Base-by-base conservation (phyloP, 1,139 yeast genomes). In the Yamadazyma sp. region DNA sequence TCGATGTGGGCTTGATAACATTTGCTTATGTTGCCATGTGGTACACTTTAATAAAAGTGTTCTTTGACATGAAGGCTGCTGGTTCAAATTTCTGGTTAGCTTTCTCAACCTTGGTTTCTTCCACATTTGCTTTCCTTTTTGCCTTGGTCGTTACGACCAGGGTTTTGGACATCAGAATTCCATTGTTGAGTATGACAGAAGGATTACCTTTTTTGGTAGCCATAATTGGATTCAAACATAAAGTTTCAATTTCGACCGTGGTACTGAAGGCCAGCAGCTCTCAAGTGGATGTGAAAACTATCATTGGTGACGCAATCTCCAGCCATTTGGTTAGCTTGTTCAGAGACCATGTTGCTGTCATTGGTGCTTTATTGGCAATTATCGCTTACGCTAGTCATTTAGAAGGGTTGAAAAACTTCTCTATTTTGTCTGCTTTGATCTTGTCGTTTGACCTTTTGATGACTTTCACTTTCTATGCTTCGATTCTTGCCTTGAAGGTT, bases 171-270 rank as follows among this genome's bases (percentile, higher is more conserved):
- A 58, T 73, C 32, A 74, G 72, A 37, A 85, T 92, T 26, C 80
- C 96, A 6, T 71, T 88, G 41, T 67, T 86, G 43, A 81, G 89
- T 44, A 71, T 92, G 50, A 79, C 92, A 38, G 97, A 92, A 67
- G 97, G 97, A 10, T 68, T 92, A 35, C 98, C 98, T 18, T 92
- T 92, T 62, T 73, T 92, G 53, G 96, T 90, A 15, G 92, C 96
- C 18, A 83, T 90, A 8, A 80, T 92, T 54, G 98, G 98, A 1
- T 92, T 92, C 64, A 90, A 89, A 56, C 88, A 87, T 60, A 89
- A 92, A 56, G 78, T 88, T 20, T 73, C 82, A 21, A 75, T 90
- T 49, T 86, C 97, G 1, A 72, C 82, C 21, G 74, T 79, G 37
- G 82, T 85, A 27, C 61, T 82, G 54, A 60, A 62, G 39, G 69